phyloP scores from a whole-genome alignment of 225 moss, liverwort and hornwort species.

The Polytrichum commune region DNA sequence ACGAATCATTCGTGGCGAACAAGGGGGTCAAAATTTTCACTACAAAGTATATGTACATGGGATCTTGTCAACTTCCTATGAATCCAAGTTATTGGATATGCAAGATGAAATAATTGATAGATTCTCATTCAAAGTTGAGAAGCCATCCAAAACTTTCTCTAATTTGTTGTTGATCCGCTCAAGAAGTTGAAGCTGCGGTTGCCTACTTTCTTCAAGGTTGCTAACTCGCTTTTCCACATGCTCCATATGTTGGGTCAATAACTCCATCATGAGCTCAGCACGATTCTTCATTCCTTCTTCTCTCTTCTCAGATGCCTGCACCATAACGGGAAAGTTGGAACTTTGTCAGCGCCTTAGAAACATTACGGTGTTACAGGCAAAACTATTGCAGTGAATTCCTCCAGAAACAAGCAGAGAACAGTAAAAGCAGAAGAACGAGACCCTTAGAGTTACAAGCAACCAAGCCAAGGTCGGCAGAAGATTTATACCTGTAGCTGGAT shows the following conservation, averaged over 20 bases:
- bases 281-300: constrained; percentile 54
- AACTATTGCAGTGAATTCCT: not conserved
- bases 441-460: too few relatives aligned
- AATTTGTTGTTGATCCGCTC: constrained; percentile 51
- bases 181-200: constrained; percentile 34
- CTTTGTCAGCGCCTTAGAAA: not conserved
- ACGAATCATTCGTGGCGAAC: not conserved
- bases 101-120: constrained; percentile 33
- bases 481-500: constrained; percentile 37
- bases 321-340: not conserved
- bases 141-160: constrained; percentile 60
- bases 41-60: constrained; percentile 5
- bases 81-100: constrained; percentile 29
- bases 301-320: constrained; percentile 52
- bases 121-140: constrained; percentile 40
- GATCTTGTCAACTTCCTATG: constrained; percentile 3
- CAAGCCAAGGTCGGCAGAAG: too few relatives aligned
- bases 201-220: constrained; percentile 19
- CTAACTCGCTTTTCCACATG: constrained; percentile 46
- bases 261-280: constrained; percentile 53
- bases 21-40: constrained; percentile 6
- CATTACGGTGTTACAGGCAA: not conserved
- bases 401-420: too few relatives aligned
- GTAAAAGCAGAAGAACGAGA: too few relatives aligned
- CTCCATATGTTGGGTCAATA: constrained; percentile 41